Conservation (phyloP, 345 rosid species). For the Isatis tinctoria region DNA sequence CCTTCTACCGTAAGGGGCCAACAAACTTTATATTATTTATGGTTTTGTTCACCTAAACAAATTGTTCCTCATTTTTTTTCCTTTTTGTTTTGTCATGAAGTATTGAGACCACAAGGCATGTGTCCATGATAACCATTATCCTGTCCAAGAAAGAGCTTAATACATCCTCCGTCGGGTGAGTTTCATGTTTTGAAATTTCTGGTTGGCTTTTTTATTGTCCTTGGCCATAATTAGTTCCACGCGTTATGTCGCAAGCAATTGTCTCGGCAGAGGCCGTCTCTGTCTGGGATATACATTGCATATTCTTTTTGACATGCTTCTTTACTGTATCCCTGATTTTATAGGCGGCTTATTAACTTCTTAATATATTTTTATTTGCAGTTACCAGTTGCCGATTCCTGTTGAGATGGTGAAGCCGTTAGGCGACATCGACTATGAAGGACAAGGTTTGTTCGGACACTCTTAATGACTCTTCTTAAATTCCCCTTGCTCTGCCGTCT, state of each 20-base stretch:
- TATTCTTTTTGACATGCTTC: neutral
- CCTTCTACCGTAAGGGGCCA: slow-evolving; percentile 57
- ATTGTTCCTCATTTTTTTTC: neutral
- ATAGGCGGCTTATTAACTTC: neutral
- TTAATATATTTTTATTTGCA: slow-evolving; percentile 10
- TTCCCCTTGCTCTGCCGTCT: neutral
- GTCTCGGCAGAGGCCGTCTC: neutral
- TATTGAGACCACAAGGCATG: slow-evolving; percentile 97
- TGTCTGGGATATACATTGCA: neutral
- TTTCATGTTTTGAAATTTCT: neutral
- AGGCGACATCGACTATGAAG: slow-evolving; percentile 53
- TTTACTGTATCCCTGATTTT: neutral
- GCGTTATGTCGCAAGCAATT: neutral
- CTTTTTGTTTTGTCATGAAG: slow-evolving; percentile 33
- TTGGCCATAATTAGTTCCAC: neutral
- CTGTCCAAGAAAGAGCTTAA: slow-evolving; percentile 77
- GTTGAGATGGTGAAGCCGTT: slow-evolving; percentile 54
- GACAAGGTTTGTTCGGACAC: slow-evolving; percentile 39
- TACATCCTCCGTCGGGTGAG: slow-evolving; percentile 76
- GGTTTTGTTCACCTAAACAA: neutral
- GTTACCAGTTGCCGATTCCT: slow-evolving; percentile 78
- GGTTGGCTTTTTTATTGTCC: neutral
- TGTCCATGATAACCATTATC: slow-evolving; percentile 86
- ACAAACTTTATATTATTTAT: neutral
- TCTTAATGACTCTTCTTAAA: neutral